Evolutionary conservation across 345 rosid species (phyloP), one percentile per base, ranked within the genome.

Genomic region (Moricandia arvensis): DNA sequence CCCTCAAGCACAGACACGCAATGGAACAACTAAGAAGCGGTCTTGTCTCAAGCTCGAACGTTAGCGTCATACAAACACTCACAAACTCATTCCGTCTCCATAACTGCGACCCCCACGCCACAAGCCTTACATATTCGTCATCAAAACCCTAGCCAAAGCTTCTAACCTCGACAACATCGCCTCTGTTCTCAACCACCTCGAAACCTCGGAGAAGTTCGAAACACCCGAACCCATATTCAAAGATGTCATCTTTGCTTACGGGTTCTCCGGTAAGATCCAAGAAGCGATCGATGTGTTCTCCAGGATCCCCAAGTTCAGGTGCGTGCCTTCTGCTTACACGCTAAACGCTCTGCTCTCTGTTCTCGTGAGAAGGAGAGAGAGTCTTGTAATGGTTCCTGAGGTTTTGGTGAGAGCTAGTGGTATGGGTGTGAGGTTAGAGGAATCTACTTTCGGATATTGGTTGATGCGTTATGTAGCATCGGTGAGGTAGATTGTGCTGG

Each of bases 271-370:
- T 49, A 74, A 57, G 49, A 54, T 80, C 15, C 69, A 86, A 3
- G 85, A 86, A 0, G 90, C 98, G 0, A 11, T 90, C 30, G 66
- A 80, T 15, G 31, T 87, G 6, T 94, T 94, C 79, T 84, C 63
- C 71, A 73, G 78, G 45, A 87, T 89, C 33, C 92, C 92, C 43
- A 82, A 74, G 77, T 86, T 91, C 82, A 89, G 96, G 86, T 87
- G 95, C 24, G 82, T 70, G 34, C 96, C 93, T 80, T 74, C 96
- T 24, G 92, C 83, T 18, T 54, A 73, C 75, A 87, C 90, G 1
- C 91, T 90, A 75, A 85, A 88, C 81, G 69, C 93, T 17, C 29
- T 94, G 83, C 89, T 91, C 63, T 68, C 76, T 0, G 81, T 85
- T 75, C 87, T 90, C 73, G 87, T 87, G 74, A 73, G 83, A 71